Conservation (phyloP, 1,284 basidiomycete genomes). For the Sanghuangporus weigelae region DNA sequence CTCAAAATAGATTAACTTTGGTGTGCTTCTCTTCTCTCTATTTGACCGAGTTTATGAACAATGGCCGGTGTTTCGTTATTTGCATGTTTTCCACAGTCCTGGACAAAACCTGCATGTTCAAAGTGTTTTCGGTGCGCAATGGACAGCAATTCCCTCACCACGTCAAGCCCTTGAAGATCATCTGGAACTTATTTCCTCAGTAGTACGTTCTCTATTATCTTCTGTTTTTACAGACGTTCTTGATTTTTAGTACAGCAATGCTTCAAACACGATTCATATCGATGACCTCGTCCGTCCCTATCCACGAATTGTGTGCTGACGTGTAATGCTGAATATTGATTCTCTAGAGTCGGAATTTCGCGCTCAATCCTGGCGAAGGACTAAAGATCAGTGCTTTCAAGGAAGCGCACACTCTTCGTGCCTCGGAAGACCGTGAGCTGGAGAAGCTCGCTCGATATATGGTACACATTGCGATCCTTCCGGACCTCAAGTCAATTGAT, state of each 20-base stretch:
- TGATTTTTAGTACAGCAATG: conserved; percentile 38
- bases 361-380: conserved; percentile 79
- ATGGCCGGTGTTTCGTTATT: neutral
- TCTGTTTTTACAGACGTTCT: neutral
- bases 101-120: conserved; percentile 88
- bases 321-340: neutral
- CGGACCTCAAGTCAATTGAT: conserved; percentile 50
- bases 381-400: conserved; percentile 82
- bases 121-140: conserved; percentile 71
- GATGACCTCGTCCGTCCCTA: conserved; percentile 65
- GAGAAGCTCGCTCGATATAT: conserved; percentile 60
- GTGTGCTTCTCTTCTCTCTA: conserved; percentile 29
- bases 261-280: conserved; percentile 80
- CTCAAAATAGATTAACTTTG: conserved; percentile 47
- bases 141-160: conserved; percentile 76
- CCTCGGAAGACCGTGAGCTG: conserved; percentile 62
- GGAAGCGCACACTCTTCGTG: conserved; percentile 59
- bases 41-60: neutral
- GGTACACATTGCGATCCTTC: conserved; percentile 47
- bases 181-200: conserved; percentile 83
- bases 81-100: conserved; percentile 46
- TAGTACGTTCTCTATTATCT: conserved; percentile 42
- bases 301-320: neutral
- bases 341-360: conserved; percentile 73
- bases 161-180: conserved; percentile 80